Evolutionary conservation across 2,329 filamentous ascomycete genomes (phyloP).

Genomic region (Drechslerella coelobrocha): DNA sequence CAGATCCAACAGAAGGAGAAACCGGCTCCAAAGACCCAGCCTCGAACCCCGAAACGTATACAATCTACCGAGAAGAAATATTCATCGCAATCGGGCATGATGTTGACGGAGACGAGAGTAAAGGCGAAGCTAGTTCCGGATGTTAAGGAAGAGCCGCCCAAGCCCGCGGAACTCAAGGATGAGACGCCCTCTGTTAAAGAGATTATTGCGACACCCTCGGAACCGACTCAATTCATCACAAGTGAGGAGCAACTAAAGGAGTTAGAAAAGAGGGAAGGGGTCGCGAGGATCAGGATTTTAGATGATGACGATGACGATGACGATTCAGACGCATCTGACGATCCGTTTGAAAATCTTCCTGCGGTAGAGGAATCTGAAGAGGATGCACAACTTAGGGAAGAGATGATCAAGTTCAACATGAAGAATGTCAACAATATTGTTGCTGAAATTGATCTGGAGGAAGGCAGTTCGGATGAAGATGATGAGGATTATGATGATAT

Average conservation of each 20-base stretch:
- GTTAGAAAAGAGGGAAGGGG: conserved; percentile 22
- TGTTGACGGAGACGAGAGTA: conserved; percentile 38
- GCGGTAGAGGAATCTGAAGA: conserved; percentile 74
- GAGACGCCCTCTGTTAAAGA: conserved; percentile 26
- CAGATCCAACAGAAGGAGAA: conserved; percentile 43
- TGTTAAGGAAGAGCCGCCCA: conserved; percentile 33
- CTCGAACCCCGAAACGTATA: conserved; percentile 44
- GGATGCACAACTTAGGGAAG: conserved; percentile 77
- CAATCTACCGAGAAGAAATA: conserved; percentile 45
- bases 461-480: conserved; percentile 61
- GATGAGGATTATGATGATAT: conserved; percentile 63
- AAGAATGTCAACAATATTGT: conserved; percentile 90
- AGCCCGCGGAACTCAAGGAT: neutral
- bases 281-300: conserved; percentile 33
- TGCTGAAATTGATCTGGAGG: conserved; percentile 83
- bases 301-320: conserved; percentile 31
- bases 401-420: conserved; percentile 90
- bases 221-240: conserved; percentile 6
- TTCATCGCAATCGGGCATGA: conserved; percentile 39
- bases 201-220: conserved; percentile 10
- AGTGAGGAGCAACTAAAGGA: conserved; percentile 17
- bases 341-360: conserved; percentile 36
- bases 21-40: conserved; percentile 22
- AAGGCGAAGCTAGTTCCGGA: conserved; percentile 41
- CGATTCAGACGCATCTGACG: conserved; percentile 66